Evolutionary conservation across 1,284 basidiomycete species (phyloP).

Genomic region (Trichosporon faecale): DNA sequence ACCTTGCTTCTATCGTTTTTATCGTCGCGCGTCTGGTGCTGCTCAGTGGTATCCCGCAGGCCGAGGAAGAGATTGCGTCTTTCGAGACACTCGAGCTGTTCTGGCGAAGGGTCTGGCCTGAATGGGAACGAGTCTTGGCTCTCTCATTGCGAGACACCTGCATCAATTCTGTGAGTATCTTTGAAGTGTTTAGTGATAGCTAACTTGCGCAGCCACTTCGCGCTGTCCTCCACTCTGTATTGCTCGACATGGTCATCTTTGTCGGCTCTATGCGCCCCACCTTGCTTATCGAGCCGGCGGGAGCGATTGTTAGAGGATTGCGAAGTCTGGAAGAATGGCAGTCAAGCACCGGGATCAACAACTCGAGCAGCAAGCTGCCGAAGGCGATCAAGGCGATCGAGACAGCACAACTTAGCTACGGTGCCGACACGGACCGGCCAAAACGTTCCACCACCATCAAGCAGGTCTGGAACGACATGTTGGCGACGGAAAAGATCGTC

Average conservation of each 20-base stretch:
- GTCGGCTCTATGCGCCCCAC: conserved; percentile 27
- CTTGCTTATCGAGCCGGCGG: conserved; percentile 28
- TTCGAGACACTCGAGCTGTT: conserved; percentile 29
- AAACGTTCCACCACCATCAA: neutral
- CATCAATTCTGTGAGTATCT: conserved; percentile 34
- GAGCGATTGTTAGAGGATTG: conserved; percentile 27
- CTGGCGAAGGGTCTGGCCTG: conserved; percentile 44
- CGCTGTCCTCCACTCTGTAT: conserved; percentile 33
- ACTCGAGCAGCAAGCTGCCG: conserved; percentile 14
- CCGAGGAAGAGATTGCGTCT: neutral
- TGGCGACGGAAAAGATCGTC: conserved; percentile 19
- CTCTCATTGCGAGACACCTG: conserved; percentile 31
- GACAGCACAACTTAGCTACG: conserved; percentile 14
- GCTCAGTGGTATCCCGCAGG: neutral
- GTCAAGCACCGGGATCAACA: neutral
- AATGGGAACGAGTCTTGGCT: conserved; percentile 38
- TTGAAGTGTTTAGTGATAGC: neutral
- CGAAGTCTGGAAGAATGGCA: conserved; percentile 25
- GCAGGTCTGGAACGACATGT: conserved; percentile 19
- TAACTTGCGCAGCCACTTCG: conserved; percentile 28
- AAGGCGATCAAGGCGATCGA: conserved; percentile 20
- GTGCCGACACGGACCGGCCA: conserved; percentile 1
- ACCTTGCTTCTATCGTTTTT: conserved; percentile 34
- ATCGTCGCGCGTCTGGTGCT: conserved; percentile 29
- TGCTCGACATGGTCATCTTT: conserved; percentile 42